phyloP scores from a whole-genome alignment of 805 yeast genomes.

The Pichia phayaonensis region DNA sequence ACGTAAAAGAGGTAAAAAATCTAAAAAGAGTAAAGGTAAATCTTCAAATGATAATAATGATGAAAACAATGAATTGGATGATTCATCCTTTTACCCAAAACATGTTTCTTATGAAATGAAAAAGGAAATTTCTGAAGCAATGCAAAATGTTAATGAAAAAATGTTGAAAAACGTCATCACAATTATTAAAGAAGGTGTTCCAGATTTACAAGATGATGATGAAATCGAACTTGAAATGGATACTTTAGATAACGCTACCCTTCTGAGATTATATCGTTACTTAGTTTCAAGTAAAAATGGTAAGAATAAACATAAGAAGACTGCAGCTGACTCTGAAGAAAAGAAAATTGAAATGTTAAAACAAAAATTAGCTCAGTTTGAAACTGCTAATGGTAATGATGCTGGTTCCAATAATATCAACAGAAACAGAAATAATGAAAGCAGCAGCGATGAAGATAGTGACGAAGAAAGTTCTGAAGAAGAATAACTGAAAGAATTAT shows the following conservation, averaged over 20 bases:
- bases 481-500: conserved; percentile 13
- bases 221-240: conserved; percentile 97
- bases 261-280: conserved; percentile 75
- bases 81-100: conserved; percentile 23
- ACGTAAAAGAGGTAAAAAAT: conserved; percentile 27
- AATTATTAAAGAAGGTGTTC: conserved; percentile 74
- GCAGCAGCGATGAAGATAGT: conserved; percentile 30
- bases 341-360: conserved; percentile 69
- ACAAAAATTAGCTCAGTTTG: conserved; percentile 68
- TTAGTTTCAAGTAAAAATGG: conserved; percentile 46
- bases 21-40: conserved; percentile 40
- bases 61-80: conserved; percentile 25
- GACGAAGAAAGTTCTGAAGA: conserved; percentile 27
- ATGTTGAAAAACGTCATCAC: conserved; percentile 77
- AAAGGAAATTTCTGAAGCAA: conserved; percentile 82
- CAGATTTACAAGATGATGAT: conserved; percentile 66
- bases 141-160: conserved; percentile 66
- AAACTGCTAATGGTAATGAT: conserved; percentile 37
- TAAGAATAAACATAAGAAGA: conserved; percentile 28
- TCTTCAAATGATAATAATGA: conserved; percentile 30
- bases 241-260: conserved; percentile 75
- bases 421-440: neutral
- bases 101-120: conserved; percentile 91
- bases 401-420: neutral
- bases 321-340: conserved; percentile 53